Conservation (phyloP, 2,329 filamentous ascomycete genomes). For the Neopestalotiopsis rosae region DNA sequence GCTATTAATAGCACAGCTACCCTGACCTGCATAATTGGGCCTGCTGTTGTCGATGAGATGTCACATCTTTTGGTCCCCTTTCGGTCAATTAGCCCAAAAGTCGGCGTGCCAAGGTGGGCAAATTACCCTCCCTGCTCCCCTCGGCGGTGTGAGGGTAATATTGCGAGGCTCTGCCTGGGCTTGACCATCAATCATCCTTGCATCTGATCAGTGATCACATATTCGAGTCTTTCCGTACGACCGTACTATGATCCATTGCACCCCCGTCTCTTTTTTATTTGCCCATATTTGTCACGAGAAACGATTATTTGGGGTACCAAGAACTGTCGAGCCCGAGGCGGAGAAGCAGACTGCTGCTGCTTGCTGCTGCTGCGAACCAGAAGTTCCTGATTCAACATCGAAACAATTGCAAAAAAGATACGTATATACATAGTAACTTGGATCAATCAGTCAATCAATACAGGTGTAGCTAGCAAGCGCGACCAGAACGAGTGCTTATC, state of each 20-base stretch:
- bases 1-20: conserved; percentile 36
- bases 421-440: too few relatives aligned
- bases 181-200: not conserved
- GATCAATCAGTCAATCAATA: not conserved
- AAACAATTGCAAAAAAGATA: too few relatives aligned
- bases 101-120: conserved; percentile 4
- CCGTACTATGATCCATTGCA: not conserved
- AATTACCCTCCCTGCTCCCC: not conserved
- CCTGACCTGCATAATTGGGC: conserved; percentile 11
- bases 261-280: not conserved
- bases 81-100: conserved; percentile 12
- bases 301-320: too few relatives aligned
- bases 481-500: not conserved
- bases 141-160: not conserved
- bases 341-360: too few relatives aligned
- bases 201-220: not conserved
- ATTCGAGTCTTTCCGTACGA: too few relatives aligned
- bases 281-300: not conserved
- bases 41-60: not conserved
- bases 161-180: not conserved
- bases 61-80: not conserved
- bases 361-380: too few relatives aligned
- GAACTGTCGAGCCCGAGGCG: too few relatives aligned
- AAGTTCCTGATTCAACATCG: too few relatives aligned
- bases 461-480: not conserved